Conservation (phyloP, 1,139 yeast species). For the Yarrowia galli region DNA sequence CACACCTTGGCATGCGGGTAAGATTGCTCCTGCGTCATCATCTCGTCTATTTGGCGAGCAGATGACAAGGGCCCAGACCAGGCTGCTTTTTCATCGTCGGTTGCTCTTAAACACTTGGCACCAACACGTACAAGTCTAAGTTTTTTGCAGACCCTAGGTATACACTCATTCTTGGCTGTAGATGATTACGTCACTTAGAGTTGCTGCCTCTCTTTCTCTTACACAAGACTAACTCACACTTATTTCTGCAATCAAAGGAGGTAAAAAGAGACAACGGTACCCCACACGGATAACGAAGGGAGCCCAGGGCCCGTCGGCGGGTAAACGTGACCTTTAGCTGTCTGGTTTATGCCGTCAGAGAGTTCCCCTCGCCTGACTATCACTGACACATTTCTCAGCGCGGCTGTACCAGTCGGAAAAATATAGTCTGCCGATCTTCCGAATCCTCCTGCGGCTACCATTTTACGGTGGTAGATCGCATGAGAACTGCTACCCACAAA, state of each 20-base stretch:
- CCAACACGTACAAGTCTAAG: not conserved
- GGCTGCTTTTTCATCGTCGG: not conserved
- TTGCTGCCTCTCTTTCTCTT: slow-evolving; percentile 19
- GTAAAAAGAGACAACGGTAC: not conserved
- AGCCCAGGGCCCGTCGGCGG: not conserved
- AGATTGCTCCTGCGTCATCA: slow-evolving; percentile 9
- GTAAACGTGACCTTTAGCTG: not conserved
- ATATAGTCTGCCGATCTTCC: not conserved
- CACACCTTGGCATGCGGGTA: slow-evolving; percentile 4
- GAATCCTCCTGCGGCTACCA: not conserved
- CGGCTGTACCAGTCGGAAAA: slow-evolving; percentile 23
- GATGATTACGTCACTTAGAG: slow-evolving; percentile 30
- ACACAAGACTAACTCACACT: not conserved
- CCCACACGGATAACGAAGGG: slow-evolving; percentile 13
- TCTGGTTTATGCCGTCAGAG: not conserved
- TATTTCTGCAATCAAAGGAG: not conserved
- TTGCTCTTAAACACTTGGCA: not conserved
- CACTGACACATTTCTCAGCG: not conserved
- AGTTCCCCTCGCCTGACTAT: too few species aligned
- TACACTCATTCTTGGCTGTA: not conserved
- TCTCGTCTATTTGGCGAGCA: not conserved
- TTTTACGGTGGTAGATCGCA: not conserved
- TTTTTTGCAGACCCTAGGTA: not conserved
- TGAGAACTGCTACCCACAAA: too few species aligned
- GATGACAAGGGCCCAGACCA: not conserved